Evolutionary conservation across 495 filamentous ascomycete genomes (phyloP).

Genomic region (Lasiosphaeris hirsuta): DNA sequence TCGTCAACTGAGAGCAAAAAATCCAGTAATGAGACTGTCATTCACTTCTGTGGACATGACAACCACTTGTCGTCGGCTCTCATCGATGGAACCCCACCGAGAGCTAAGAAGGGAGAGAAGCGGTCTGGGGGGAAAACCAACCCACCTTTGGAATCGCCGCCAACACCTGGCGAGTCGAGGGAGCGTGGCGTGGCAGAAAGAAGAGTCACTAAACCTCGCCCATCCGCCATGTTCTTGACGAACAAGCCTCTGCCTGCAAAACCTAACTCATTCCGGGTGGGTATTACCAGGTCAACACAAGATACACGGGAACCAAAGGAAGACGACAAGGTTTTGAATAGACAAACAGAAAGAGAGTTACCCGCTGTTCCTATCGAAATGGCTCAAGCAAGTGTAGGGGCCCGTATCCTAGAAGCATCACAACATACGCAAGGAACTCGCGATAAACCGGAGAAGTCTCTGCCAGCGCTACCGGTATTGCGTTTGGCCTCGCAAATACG

Average conservation of each 20-base stretch:
- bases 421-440: background rate
- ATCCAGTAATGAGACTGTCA: slow-evolving; percentile 17
- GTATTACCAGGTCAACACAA: background rate
- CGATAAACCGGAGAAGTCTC: slow-evolving; percentile 3
- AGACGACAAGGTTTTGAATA: too few species aligned
- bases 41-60: slow-evolving; percentile 3
- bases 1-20: slow-evolving; percentile 7
- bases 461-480: slow-evolving; percentile 11
- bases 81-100: slow-evolving; percentile 3
- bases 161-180: background rate
- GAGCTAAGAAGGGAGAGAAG: background rate
- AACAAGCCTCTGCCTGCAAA: slow-evolving; percentile 17
- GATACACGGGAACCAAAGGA: background rate
- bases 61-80: background rate
- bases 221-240: slow-evolving; percentile 9
- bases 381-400: too few species aligned
- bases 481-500: slow-evolving; percentile 12
- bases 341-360: too few species aligned
- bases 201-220: slow-evolving; percentile 5
- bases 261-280: slow-evolving; percentile 2
- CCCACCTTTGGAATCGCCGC: background rate
- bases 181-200: background rate
- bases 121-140: background rate
- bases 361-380: too few species aligned
- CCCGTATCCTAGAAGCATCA: background rate